phyloP scores from a whole-genome alignment of 1,284 basidiomycete species.

The Leccinum subatratum region DNA sequence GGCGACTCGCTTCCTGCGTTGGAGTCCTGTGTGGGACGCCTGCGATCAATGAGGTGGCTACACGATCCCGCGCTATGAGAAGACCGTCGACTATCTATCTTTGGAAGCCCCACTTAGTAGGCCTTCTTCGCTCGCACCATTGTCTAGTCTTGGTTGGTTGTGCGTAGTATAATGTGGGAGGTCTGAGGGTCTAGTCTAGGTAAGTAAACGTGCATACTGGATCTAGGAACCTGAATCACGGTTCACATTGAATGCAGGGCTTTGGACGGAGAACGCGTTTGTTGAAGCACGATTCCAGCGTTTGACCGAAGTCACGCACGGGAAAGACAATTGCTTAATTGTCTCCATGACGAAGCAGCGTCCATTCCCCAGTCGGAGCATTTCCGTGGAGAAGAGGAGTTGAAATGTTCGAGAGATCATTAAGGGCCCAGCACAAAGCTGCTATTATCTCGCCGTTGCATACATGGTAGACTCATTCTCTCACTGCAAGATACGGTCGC shows the following conservation, averaged over 20 bases:
- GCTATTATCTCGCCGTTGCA: slow-evolving; percentile 74
- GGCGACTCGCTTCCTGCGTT: slow-evolving; percentile 8
- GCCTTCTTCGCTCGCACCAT: slow-evolving; percentile 5
- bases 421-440: slow-evolving; percentile 63
- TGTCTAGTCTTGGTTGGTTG: slow-evolving; percentile 63
- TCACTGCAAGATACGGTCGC: slow-evolving; percentile 3
- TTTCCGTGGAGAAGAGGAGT: slow-evolving; percentile 57
- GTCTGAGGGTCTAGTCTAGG: slow-evolving; percentile 68
- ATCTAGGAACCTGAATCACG: slow-evolving; percentile 11
- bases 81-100: slow-evolving; percentile 2
- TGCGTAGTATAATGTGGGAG: slow-evolving; percentile 74
- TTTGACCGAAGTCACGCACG: slow-evolving; percentile 61
- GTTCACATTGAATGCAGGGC: slow-evolving; percentile 12
- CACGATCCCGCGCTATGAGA: slow-evolving; percentile 8
- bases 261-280: slow-evolving; percentile 63
- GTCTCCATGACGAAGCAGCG: slow-evolving; percentile 32
- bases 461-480: slow-evolving; percentile 37
- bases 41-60: slow-evolving; percentile 11
- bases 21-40: slow-evolving; percentile 3
- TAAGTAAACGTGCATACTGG: slow-evolving; percentile 34
- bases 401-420: slow-evolving; percentile 72
- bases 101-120: not conserved
- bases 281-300: slow-evolving; percentile 69
- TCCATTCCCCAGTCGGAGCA: slow-evolving; percentile 50
- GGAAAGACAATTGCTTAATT: slow-evolving; percentile 27